Conservation (phyloP, 768 basidiomycete genomes). For the Agrocybe praecox region DNA sequence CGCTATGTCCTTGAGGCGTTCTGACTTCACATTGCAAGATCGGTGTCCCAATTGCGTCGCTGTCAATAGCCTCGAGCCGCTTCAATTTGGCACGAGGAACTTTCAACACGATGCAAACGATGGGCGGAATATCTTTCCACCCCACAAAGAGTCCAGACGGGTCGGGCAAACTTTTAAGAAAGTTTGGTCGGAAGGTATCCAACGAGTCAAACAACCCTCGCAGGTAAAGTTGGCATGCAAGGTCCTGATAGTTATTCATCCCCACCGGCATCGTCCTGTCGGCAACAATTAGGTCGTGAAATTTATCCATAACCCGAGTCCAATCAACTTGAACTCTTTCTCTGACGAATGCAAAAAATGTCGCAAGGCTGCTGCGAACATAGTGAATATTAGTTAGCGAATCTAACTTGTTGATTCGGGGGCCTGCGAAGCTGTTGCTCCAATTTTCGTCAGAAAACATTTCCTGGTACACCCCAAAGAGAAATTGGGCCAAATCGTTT, state of each 20-base stretch:
- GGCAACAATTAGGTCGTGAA: slow-evolving; percentile 25
- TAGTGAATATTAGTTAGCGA: slow-evolving; percentile 42
- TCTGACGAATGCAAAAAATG: slow-evolving; percentile 44
- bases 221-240: slow-evolving; percentile 37
- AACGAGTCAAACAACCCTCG: slow-evolving; percentile 24
- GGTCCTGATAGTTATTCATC: slow-evolving; percentile 37
- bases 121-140: slow-evolving; percentile 35
- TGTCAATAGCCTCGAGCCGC: slow-evolving; percentile 24
- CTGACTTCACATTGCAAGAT: slow-evolving; percentile 36
- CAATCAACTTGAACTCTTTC: slow-evolving; percentile 40
- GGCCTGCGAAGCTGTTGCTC: slow-evolving; percentile 1
- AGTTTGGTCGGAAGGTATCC: slow-evolving; percentile 5
- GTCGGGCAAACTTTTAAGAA: slow-evolving; percentile 5
- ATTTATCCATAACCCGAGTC: slow-evolving; percentile 38
- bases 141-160: slow-evolving; percentile 28
- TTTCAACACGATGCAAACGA: slow-evolving; percentile 36
- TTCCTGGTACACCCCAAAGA: slow-evolving; percentile 43
- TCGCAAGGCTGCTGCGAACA: slow-evolving; percentile 47
- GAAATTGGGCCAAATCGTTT: slow-evolving; percentile 33
- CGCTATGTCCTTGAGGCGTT: slow-evolving; percentile 24
- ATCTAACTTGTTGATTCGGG: slow-evolving; percentile 8
- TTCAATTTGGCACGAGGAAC: slow-evolving; percentile 35
- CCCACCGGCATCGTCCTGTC: slow-evolving; percentile 28
- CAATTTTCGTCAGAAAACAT: slow-evolving; percentile 46
- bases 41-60: slow-evolving; percentile 24